Conservation (phyloP, 75 land plant species). For the Gnetum montanum region DNA sequence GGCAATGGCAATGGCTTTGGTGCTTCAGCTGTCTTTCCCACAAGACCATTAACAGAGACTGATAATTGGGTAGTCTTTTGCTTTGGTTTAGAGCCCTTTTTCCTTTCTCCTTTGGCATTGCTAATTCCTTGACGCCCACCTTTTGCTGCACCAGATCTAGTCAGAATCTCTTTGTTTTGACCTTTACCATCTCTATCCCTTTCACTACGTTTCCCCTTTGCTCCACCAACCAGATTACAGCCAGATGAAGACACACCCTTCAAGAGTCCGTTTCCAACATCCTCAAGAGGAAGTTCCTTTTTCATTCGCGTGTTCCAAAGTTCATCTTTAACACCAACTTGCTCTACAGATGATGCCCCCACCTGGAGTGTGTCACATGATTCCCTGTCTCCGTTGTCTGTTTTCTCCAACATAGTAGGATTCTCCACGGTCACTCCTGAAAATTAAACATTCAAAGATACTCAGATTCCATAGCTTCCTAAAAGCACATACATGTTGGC, state of each 20-base stretch:
- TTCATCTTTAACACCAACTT: constrained; percentile 33
- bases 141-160: constrained; percentile 35
- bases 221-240: constrained; percentile 34
- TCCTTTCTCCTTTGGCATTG: constrained; percentile 68
- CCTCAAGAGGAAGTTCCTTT: constrained; percentile 56
- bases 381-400: constrained; percentile 24
- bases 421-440: constrained; percentile 12
- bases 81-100: constrained; percentile 66
- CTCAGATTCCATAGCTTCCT: too few species aligned
- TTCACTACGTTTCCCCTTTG: constrained; percentile 87
- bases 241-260: constrained; percentile 41
- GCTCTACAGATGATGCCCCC: constrained; percentile 14
- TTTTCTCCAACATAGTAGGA: constrained; percentile 18
- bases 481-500: too few species aligned
- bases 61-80: constrained; percentile 72
- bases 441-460: background rate
- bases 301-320: constrained; percentile 50
- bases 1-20: constrained; percentile 22
- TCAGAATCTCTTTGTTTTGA: constrained; percentile 26
- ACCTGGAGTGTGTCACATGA: constrained; percentile 11
- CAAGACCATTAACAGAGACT: constrained; percentile 56
- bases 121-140: constrained; percentile 35
- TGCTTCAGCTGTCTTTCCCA: constrained; percentile 35
- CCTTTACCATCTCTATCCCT: constrained; percentile 76
- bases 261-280: constrained; percentile 27